phyloP scores from a whole-genome alignment of 345 rosid genomes.

The Firmiana major region DNA sequence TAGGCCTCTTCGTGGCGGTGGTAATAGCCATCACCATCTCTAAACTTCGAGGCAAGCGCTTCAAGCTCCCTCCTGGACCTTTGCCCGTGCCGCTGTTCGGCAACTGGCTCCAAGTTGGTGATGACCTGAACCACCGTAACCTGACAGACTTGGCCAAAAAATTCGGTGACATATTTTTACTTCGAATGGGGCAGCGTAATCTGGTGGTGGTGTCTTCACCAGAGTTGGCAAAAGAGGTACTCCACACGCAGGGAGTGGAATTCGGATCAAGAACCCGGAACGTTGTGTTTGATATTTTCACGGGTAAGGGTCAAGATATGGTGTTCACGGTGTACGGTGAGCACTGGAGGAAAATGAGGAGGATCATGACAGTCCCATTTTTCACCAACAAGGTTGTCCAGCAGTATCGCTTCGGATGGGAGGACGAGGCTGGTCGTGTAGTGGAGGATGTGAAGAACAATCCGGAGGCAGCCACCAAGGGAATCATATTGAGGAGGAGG shows the following conservation, averaged over 20 bases:
- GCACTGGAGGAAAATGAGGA: constrained; percentile 94
- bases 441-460: constrained; percentile 67
- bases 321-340: constrained; percentile 97
- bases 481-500: neutral
- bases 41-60: constrained; percentile 83
- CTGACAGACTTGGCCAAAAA: constrained; percentile 69
- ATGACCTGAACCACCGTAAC: constrained; percentile 87
- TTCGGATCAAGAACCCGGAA: constrained; percentile 90
- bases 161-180: constrained; percentile 75
- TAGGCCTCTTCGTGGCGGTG: constrained; percentile 65
- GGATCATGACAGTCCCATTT: constrained; percentile 98
- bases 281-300: constrained; percentile 92
- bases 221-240: constrained; percentile 72
- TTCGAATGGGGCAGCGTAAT: constrained; percentile 91
- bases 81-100: constrained; percentile 81
- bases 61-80: constrained; percentile 32
- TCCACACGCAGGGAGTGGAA: constrained; percentile 83
- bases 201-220: constrained; percentile 91
- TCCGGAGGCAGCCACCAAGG: constrained; percentile 52
- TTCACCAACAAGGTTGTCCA: constrained; percentile 94
- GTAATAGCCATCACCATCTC: constrained; percentile 59
- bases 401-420: constrained; percentile 83
- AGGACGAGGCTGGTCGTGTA: constrained; percentile 37
- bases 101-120: constrained; percentile 97
- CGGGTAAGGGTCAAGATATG: constrained; percentile 97